Percentiles rank a stretch among this genome's conserved stretches.
phyloP scores from a whole-genome alignment of 495 filamentous ascomycete species.

The Penicillium diatomitis region DNA sequence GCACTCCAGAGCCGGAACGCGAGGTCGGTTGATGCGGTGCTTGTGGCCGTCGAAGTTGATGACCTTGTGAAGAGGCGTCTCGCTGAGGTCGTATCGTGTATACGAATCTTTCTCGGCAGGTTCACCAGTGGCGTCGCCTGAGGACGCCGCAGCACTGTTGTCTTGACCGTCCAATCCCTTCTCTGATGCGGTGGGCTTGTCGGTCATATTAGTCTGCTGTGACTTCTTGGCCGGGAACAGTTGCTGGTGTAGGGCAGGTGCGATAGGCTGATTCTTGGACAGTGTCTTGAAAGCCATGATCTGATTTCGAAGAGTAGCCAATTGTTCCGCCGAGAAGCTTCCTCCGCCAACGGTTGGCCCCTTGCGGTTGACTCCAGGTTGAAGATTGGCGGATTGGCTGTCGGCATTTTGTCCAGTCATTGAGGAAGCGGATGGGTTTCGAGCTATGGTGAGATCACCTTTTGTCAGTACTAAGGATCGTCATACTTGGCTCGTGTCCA shows the following conservation, averaged over 20 bases:
- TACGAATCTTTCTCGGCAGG: slow-evolving; percentile 36
- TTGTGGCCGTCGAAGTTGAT: slow-evolving; percentile 77
- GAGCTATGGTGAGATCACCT: slow-evolving; percentile 14
- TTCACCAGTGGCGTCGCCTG: slow-evolving; percentile 25
- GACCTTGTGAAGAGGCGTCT: slow-evolving; percentile 42
- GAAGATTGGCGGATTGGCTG: slow-evolving; percentile 15
- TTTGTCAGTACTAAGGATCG: neutral
- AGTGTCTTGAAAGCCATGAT: slow-evolving; percentile 76
- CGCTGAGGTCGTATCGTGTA: slow-evolving; percentile 59
- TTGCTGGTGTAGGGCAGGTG: slow-evolving; percentile 60
- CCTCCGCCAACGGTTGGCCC: slow-evolving; percentile 32
- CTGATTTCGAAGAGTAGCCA: slow-evolving; percentile 62
- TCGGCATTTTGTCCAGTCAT: slow-evolving; percentile 24
- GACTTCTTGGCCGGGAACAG: slow-evolving; percentile 65
- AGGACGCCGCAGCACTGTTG: slow-evolving; percentile 27
- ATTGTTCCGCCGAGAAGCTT: slow-evolving; percentile 60
- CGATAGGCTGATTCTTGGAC: slow-evolving; percentile 70
- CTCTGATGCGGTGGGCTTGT: slow-evolving; percentile 45
- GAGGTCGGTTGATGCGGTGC: slow-evolving; percentile 57
- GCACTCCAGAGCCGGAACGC: slow-evolving; percentile 81
- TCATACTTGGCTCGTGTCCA: neutral
- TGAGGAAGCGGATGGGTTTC: slow-evolving; percentile 39
- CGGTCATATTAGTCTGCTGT: slow-evolving; percentile 48
- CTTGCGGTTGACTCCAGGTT: slow-evolving; percentile 24
- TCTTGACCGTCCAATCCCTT: slow-evolving; percentile 41